phyloP scores from a whole-genome alignment of 2,329 filamentous ascomycete genomes.

The Fusarium buharicum region DNA sequence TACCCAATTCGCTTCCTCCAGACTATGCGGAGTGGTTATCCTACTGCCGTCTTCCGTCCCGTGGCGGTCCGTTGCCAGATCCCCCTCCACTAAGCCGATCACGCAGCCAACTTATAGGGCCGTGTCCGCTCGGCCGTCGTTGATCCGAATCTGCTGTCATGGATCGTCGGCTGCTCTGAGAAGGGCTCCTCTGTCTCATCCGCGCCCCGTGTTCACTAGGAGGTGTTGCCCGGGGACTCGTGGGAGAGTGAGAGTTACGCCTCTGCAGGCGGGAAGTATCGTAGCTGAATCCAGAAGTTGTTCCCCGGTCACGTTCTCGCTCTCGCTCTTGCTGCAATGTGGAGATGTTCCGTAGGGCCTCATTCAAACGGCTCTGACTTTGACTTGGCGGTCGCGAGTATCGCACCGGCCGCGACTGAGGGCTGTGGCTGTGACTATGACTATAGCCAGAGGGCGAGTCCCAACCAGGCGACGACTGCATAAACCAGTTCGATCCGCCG shows the following conservation, averaged over 20 bases:
- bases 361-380: conserved; percentile 45
- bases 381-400: conserved; percentile 44
- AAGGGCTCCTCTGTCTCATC: conserved; percentile 54
- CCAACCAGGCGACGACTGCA: neutral
- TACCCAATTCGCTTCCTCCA: conserved; percentile 5
- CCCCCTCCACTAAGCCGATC: conserved; percentile 52
- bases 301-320: conserved; percentile 40
- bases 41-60: conserved; percentile 48
- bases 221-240: conserved; percentile 48
- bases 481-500: conserved; percentile 20
- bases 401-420: conserved; percentile 23
- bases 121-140: conserved; percentile 48
- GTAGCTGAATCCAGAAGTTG: conserved; percentile 45
- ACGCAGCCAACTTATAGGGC: conserved; percentile 58
- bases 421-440: conserved; percentile 25
- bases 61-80: conserved; percentile 43
- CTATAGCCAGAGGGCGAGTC: conserved; percentile 3
- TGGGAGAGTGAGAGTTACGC: conserved; percentile 54
- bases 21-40: conserved; percentile 21
- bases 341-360: conserved; percentile 48
- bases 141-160: conserved; percentile 46
- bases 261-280: conserved; percentile 51
- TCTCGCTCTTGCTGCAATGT: conserved; percentile 45
- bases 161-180: conserved; percentile 49
- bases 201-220: conserved; percentile 48